Evolutionary conservation across 2,329 filamentous ascomycete genomes (phyloP).

Genomic region (Phialemoniopsis sp.): DNA sequence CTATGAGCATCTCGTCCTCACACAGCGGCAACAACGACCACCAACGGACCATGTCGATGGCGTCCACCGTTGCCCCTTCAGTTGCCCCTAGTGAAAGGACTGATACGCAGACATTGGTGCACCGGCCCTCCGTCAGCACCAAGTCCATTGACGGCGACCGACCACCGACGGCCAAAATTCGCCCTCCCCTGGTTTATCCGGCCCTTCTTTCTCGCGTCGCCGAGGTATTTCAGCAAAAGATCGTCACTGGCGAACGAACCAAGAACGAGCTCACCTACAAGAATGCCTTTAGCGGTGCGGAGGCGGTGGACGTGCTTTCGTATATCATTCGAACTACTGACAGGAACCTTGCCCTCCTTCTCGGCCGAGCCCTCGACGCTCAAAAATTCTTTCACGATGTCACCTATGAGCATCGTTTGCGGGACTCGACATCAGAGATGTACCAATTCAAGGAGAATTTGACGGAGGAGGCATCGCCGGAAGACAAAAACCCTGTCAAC

Average conservation of each 20-base stretch:
- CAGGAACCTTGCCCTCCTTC: constrained; percentile 83
- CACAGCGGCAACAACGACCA: constrained; percentile 23
- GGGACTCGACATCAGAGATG: constrained; percentile 90
- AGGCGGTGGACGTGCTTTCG: constrained; percentile 91
- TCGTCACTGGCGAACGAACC: constrained; percentile 79
- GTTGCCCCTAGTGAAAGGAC: constrained; percentile 56
- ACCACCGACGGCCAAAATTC: constrained; percentile 58
- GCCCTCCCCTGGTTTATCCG: constrained; percentile 85
- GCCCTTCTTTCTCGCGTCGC: constrained; percentile 90
- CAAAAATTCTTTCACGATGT: constrained; percentile 99
- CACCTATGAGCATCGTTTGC: constrained; percentile 91
- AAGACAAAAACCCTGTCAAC: constrained; percentile 72
- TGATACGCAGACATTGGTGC: constrained; percentile 33
- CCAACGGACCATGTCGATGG: constrained; percentile 80
- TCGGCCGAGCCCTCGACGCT: constrained; percentile 89
- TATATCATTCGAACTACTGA: constrained; percentile 98
- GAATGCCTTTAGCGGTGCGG: constrained; percentile 91
- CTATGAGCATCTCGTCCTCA: constrained; percentile 26
- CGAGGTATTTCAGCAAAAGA: constrained; percentile 86
- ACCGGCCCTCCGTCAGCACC: constrained; percentile 54
- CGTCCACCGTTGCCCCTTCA: constrained; percentile 69
- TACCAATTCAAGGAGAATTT: constrained; percentile 96
- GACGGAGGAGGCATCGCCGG: constrained; percentile 64
- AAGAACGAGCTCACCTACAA: constrained; percentile 98
- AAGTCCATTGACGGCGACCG: constrained; percentile 50